These are phyloP conservation scores for Entomortierella chlamydospora DNA, from an alignment of 192 early-diverging fungal species.

Conservation along the genomic window DNA sequence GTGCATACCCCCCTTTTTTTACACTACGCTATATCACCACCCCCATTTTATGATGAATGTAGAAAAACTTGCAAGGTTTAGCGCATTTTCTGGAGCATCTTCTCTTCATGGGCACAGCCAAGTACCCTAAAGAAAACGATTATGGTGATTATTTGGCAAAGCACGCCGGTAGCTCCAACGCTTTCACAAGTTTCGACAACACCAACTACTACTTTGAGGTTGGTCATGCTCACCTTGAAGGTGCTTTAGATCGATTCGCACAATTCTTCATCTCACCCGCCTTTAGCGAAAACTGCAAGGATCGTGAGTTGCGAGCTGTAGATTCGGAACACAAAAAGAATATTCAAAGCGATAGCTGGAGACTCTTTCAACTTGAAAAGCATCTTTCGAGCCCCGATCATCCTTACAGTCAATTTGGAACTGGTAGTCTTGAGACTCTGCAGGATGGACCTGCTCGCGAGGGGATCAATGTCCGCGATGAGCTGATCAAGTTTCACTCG, in stretches of 20 bases:
- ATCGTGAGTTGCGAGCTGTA: conserved; percentile 93
- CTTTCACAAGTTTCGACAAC: conserved; percentile 80
- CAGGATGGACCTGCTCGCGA: conserved; percentile 68
- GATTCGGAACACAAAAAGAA: conserved; percentile 98
- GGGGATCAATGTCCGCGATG: conserved; percentile 85
- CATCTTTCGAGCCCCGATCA: conserved; percentile 79
- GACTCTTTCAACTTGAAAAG: conserved; percentile 90
- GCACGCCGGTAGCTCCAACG: conserved; percentile 85
- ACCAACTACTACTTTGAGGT: conserved; percentile 95
- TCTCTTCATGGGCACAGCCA: conserved; percentile 73
- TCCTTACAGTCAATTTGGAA: conserved; percentile 92
- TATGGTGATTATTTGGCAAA: conserved; percentile 77
- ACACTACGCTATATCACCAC: neutral
- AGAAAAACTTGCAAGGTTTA: conserved; percentile 78
- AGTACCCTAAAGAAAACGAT: conserved; percentile 88
- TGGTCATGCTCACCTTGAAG: conserved; percentile 66
- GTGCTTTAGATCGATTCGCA: conserved; percentile 76
- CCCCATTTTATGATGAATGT: neutral
- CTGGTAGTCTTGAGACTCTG: conserved; percentile 91
- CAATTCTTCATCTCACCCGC: conserved; percentile 96
- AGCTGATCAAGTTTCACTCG: conserved; percentile 88
- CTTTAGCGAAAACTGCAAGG: conserved; percentile 88
- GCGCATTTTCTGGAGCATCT: conserved; percentile 90
- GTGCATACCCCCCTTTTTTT: neutral
- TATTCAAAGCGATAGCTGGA: conserved; percentile 91